These are phyloP conservation scores for Spirogloea muscicola DNA, from an alignment of 139 green algal species.

Conservation along the genomic window DNA sequence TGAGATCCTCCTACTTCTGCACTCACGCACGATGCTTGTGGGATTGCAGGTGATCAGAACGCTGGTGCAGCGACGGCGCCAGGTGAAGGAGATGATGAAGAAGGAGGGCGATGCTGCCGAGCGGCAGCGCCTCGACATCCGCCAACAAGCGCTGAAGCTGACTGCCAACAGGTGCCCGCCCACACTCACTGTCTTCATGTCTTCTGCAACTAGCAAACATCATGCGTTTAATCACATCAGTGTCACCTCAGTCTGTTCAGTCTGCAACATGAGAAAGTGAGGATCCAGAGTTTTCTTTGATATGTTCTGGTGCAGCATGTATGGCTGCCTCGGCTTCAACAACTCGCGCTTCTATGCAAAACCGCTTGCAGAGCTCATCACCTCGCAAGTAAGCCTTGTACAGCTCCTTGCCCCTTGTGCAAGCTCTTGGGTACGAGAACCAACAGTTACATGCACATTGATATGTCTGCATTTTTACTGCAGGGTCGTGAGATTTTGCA, in stretches of 20 bases:
- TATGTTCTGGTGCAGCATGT: constrained; percentile 70
- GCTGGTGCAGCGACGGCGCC: constrained; percentile 70
- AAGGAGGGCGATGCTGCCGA: constrained; percentile 65
- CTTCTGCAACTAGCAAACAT: too few species aligned
- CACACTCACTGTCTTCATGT: not conserved
- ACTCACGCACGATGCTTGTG: constrained; percentile 36
- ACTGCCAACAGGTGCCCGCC: constrained; percentile 88
- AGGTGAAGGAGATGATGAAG: constrained; percentile 80
- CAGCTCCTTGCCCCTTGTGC: too few species aligned
- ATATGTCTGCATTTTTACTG: too few species aligned
- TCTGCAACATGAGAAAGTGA: too few species aligned
- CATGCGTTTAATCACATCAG: too few species aligned
- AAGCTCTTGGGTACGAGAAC: too few species aligned
- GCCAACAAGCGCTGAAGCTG: constrained; percentile 93
- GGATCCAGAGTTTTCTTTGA: too few species aligned
- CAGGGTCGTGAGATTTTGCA: constrained; percentile 86
- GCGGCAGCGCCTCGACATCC: constrained; percentile 72
- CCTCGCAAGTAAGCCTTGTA: constrained; percentile 57
- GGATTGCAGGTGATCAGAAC: constrained; percentile 49
- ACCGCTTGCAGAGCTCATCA: constrained; percentile 93
- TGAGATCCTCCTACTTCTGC: too few species aligned
- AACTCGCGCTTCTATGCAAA: constrained; percentile 87
- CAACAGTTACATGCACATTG: too few species aligned
- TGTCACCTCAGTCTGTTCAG: too few species aligned
- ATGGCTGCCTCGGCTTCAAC: constrained; percentile 94